Base-by-base conservation (phyloP, 306 rosid species). In the Dalbergia oliveri region DNA sequence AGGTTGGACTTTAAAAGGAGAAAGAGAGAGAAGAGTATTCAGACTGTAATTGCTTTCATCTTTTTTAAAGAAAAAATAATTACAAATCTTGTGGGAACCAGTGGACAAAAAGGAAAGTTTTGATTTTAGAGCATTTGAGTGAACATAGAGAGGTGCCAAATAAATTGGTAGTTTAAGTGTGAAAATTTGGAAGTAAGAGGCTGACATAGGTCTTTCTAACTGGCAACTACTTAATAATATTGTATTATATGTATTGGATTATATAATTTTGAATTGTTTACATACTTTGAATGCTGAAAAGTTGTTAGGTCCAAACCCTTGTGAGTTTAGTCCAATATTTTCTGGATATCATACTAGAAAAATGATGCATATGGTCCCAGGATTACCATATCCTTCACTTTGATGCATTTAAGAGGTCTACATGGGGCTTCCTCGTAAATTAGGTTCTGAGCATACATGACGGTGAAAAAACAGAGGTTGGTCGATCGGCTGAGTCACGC, bases 361-460 rank as follows among this genome's bases (percentile, higher is more conserved):
- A 77, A 50, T 19, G 82, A 75, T 78, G 77, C 78, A 75, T 80
- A 39, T 75, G 81, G 82, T 79, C 87, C 87, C 18, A 51, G 82
- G 86, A 34, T 83, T 76, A 68, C 61, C 69, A 56, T 72, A 78
- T 66, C 70, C 80, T 84, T 81, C 81, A 73, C 66, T 83, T 77
- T 84, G 84, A 79, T 89, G 88, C 91, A 87, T 94, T 91, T 90
- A 94, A 90, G 98, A 90, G 91, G 91, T 90, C 94, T 92, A 87
- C 88, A 81, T 87, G 93, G 94, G 94, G 94, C 86, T 91, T 88
- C 92, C 87, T 92, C 91, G 80, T 92, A 90, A 89, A 88, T 72
- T 94, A 91, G 98, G 97, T 91, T 89, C 98, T 94, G 95, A 94
- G 95, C 92, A 90, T 89, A 89, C 96, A 82, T 92, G 92, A 81